These are phyloP conservation scores for Vigna reflexopilosa DNA, from an alignment of 306 rosid species.

Conservation along the genomic window DNA sequence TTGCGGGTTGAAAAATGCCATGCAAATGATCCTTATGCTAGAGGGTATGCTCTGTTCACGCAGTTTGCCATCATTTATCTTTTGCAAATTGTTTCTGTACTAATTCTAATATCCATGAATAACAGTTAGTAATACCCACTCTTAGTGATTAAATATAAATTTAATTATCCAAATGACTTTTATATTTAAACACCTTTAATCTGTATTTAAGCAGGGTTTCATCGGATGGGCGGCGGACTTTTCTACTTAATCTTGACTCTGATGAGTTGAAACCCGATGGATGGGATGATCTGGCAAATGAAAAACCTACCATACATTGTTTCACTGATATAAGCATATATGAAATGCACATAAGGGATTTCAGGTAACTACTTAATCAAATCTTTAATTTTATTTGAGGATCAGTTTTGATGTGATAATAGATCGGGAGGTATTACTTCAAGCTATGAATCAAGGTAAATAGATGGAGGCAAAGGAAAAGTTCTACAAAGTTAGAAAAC, in stretches of 20 bases:
- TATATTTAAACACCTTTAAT: conserved; percentile 38
- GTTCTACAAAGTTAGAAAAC: too few species aligned
- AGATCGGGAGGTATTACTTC: too few species aligned
- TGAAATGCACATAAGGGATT: conserved; percentile 91
- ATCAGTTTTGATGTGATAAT: neutral
- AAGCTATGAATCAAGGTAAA: too few species aligned
- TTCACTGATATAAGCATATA: conserved; percentile 88
- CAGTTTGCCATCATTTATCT: conserved; percentile 46
- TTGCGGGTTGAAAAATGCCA: conserved; percentile 72
- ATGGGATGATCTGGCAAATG: conserved; percentile 77
- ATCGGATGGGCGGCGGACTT: conserved; percentile 72
- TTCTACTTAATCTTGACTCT: conserved; percentile 67
- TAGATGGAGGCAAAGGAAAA: too few species aligned
- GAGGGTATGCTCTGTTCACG: conserved; percentile 76
- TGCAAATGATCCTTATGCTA: conserved; percentile 92
- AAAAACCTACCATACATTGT: conserved; percentile 69
- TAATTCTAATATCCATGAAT: conserved; percentile 39
- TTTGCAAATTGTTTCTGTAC: conserved; percentile 45
- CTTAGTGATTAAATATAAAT: conserved; percentile 11
- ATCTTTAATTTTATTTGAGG: conserved; percentile 32
- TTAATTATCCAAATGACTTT: conserved; percentile 17
- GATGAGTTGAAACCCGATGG: conserved; percentile 73
- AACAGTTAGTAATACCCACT: conserved; percentile 5
- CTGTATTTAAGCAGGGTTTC: conserved; percentile 74
- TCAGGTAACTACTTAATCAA: conserved; percentile 62